Base-by-base conservation (phyloP, 1,284 basidiomycete species). In the Ceratobasidium sp. region DNA sequence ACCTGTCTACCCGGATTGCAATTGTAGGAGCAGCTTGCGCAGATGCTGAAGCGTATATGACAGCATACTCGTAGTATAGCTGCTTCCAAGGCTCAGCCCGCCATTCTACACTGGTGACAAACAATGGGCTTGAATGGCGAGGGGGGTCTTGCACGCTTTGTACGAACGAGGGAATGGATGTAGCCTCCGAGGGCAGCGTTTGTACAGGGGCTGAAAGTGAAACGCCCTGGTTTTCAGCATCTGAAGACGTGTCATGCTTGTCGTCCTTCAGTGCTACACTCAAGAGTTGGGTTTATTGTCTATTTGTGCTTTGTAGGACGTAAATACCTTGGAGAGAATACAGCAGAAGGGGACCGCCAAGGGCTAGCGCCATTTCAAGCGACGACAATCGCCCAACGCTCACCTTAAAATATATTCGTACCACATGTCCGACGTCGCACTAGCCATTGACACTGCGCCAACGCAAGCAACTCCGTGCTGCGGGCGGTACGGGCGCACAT, bases 1-100 rank as follows among this genome's bases (percentile, higher is more conserved):
- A 69, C 66, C 66, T 56, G 39, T 69, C 66, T 14, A 69, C 24
- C 16, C 66, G 66, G 39, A 69, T 69, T 43, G 66, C 53, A 31
- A 34, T 31, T 0, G 31, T 43, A 43, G 66, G 53, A 29, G 66
- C 37, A 31, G 53, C 11, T 9, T 46, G 66, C n/a, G 43, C 46
- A 22, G 53, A 58, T n/a, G 39, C 19, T 29, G 66, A 46, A 58
- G 43, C 53, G 53, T 69, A 24, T 6, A 69, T 39, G 24, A 69
- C 66, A 11, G 29, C 37, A 22, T 69, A 69, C 27, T 58, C 53
- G 16, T 69, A 43, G 27, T 27, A 41, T 22, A 29, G 27, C 27
- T 29, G 53, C 9, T 46, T 56, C 19, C 24, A 29, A 19, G 54
- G 53, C 9, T 54, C 66, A 31, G 24, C 24, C 39, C 54, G 27